phyloP scores from a whole-genome alignment of 805 yeast genomes.

The Metschnikowia vanudenii region DNA sequence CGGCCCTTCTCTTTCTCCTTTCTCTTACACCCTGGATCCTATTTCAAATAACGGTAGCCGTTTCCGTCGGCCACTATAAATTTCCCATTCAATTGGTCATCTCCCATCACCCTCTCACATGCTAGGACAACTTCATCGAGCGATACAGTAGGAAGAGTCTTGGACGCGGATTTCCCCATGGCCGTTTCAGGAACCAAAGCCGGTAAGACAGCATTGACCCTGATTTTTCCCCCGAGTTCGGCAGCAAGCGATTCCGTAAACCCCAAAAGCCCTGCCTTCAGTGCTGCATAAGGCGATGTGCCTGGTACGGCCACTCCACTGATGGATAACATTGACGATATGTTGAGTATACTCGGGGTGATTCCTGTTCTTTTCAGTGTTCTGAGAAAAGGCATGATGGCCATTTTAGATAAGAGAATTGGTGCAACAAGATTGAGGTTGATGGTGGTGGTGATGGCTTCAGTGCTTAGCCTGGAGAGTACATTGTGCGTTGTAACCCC shows the following conservation, averaged over 20 bases:
- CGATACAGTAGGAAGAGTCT: conserved; percentile 23
- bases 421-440: conserved; percentile 61
- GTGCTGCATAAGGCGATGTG: conserved; percentile 62
- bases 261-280: conserved; percentile 68
- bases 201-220: conserved; percentile 68
- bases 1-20: too few relatives aligned
- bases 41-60: conserved; percentile 7
- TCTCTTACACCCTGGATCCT: too few relatives aligned
- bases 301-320: conserved; percentile 46
- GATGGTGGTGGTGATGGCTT: conserved; percentile 46
- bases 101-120: conserved; percentile 13
- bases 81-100: conserved; percentile 34
- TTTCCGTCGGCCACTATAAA: conserved; percentile 24
- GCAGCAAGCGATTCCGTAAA: conserved; percentile 57
- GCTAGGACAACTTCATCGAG: conserved; percentile 28
- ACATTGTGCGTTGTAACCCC: conserved; percentile 61
- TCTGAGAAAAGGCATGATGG: conserved; percentile 51
- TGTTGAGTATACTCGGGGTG: conserved; percentile 49
- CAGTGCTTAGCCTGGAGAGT: conserved; percentile 40
- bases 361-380: conserved; percentile 22
- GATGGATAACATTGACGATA: conserved; percentile 62
- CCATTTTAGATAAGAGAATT: conserved; percentile 53
- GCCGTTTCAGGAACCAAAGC: conserved; percentile 67
- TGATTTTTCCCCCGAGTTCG: conserved; percentile 55
- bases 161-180: conserved; percentile 46